phyloP scores from a whole-genome alignment of 2,329 filamentous ascomycete genomes.

The Fusarium odoratissimum region DNA sequence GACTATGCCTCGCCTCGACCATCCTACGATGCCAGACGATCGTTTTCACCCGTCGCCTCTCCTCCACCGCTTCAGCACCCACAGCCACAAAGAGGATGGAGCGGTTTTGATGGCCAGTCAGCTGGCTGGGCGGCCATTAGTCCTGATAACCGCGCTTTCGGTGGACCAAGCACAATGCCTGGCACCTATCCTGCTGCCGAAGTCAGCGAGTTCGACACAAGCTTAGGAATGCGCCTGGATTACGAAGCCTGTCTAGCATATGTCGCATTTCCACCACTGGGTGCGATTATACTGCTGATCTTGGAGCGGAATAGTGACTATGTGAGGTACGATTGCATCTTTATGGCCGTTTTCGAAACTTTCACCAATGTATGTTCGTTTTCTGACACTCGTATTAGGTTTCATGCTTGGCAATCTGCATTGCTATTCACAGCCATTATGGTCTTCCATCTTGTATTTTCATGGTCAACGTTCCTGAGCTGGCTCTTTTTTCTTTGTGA shows the following conservation, averaged over 20 bases:
- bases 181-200: conserved; percentile 58
- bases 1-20: conserved; percentile 63
- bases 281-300: conserved; percentile 84
- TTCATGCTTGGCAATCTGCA: conserved; percentile 96
- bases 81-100: conserved; percentile 68
- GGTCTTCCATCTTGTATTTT: conserved; percentile 85
- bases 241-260: conserved; percentile 94
- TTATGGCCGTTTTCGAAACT: background rate
- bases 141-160: conserved; percentile 38
- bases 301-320: conserved; percentile 97
- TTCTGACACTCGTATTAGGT: conserved; percentile 63
- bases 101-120: conserved; percentile 54
- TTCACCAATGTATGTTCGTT: background rate
- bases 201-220: conserved; percentile 90
- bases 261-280: conserved; percentile 83
- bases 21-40: conserved; percentile 65
- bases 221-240: conserved; percentile 85
- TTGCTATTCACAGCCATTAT: conserved; percentile 81
- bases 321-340: conserved; percentile 74
- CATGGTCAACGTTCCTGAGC: conserved; percentile 84
- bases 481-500: conserved; percentile 86
- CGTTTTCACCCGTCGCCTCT: conserved; percentile 62
- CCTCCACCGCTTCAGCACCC: conserved; percentile 59
- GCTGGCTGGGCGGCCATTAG: conserved; percentile 44
- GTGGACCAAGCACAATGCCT: conserved; percentile 46